A percentile compares a stretch with the other conserved stretches of the same genome.
phyloP scores from a whole-genome alignment of 2,329 filamentous ascomycete species.

The Aspergillus sp. region DNA sequence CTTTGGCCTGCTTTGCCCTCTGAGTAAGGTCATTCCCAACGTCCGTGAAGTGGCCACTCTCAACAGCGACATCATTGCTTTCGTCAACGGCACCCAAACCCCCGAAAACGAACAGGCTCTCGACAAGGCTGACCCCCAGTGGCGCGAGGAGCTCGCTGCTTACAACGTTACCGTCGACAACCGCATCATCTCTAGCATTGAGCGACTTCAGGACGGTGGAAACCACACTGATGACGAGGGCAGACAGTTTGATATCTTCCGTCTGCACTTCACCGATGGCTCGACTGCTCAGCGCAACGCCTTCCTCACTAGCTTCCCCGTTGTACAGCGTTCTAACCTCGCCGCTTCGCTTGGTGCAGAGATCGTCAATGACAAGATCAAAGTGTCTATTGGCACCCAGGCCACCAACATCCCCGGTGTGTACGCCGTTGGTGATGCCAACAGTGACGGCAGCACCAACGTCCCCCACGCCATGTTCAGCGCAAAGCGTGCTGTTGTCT shows the following conservation, averaged over 20 bases:
- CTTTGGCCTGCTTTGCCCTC: conserved; percentile 49
- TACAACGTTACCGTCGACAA: conserved; percentile 55
- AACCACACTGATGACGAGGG: conserved; percentile 21
- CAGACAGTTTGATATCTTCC: conserved; percentile 52
- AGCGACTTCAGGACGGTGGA: conserved; percentile 38
- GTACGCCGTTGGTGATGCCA: conserved; percentile 57
- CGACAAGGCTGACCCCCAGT: conserved; percentile 40
- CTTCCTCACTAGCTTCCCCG: conserved; percentile 48
- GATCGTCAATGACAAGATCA: conserved; percentile 42
- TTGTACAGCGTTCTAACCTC: conserved; percentile 46
- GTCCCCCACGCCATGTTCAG: conserved; percentile 58
- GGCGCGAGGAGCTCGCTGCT: conserved; percentile 45
- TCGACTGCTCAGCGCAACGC: conserved; percentile 43
- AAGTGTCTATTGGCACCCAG: background rate
- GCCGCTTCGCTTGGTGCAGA: conserved; percentile 46
- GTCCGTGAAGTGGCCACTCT: conserved; percentile 55
- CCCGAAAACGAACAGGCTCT: conserved; percentile 36
- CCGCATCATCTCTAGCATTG: conserved; percentile 47
- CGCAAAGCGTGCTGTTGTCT: conserved; percentile 56
- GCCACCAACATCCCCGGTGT: conserved; percentile 50
- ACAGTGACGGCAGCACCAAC: conserved; percentile 57
- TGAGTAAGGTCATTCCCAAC: conserved; percentile 41
- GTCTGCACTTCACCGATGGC: conserved; percentile 49
- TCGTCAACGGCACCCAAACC: conserved; percentile 58
- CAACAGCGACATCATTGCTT: conserved; percentile 52